Evolutionary conservation across 1,284 basidiomycete species (phyloP), one percentile per base, ranked within the genome.

Genomic region (Cutaneotrichosporon sp.): DNA sequence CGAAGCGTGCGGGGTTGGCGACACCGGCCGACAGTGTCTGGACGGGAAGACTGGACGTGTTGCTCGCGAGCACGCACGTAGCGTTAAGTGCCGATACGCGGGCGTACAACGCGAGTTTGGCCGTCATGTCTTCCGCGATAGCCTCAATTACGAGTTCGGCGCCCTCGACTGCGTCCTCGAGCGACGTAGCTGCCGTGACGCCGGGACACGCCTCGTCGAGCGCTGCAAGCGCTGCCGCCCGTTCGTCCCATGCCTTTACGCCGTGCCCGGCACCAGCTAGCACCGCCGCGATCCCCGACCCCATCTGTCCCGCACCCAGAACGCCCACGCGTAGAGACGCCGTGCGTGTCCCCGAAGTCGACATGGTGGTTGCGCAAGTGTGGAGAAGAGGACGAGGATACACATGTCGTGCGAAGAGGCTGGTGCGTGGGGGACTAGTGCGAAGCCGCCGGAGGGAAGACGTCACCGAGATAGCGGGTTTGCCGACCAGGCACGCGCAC

Each of bases 231-330:
- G 49, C 49, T 1, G 20, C 49, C 2, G 43, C n/a, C 17, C 30
- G 26, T 21, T 76, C 73, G 49, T 77, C 76, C 26, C 71, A 71
- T 40, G 76, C 61, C 8, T 71, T 58, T 23, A 75, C 72, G 65
- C 76, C 77, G 58, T 77, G 60, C 1, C 77, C 77, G 48, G 68
- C 75, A 62, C 76, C 73, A 20, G 77, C 78, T 1, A 74, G 74
- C 8, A 79, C 76, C 57, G 79, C 77, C 2, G 75, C 77, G 34
- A 80, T 79, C 4, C 79, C 79, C 47, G 77, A 75, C 55, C 78
- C 78, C 78, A 80, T 80, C 43, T 79, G 62, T 0, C 78, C 78
- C 22, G 75, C 77, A 13, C 76, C 76, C 59, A 78, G 76, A 17
- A 77, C 70, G 4, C 76, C 77, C 41, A 78, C 44, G 38, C 67